These are phyloP conservation scores for Cryptococcus maquisensis DNA, from an alignment of 1,284 basidiomycete genomes.

Conservation along the genomic window DNA sequence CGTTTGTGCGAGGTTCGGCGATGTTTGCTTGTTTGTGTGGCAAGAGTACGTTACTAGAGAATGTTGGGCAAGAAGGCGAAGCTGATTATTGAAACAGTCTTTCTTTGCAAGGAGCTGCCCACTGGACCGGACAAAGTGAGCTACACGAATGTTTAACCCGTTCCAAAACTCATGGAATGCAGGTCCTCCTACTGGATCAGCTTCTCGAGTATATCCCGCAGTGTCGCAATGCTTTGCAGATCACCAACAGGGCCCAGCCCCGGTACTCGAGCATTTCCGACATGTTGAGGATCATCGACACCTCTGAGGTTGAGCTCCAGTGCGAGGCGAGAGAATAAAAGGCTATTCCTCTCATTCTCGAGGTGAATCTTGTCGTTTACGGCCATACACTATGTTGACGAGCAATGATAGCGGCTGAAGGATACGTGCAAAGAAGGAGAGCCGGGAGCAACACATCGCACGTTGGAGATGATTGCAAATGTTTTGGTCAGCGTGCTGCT, in stretches of 20 bases:
- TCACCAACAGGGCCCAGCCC: neutral
- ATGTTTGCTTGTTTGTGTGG: constrained; percentile 9
- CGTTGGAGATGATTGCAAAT: constrained; percentile 5
- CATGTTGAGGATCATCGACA: constrained; percentile 3
- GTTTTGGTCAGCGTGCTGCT: constrained; percentile 3
- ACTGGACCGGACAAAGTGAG: constrained; percentile 1
- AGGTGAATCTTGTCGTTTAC: neutral
- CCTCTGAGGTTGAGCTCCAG: constrained; percentile 5
- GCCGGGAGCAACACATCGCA: neutral
- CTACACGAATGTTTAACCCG: neutral
- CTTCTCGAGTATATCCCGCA: constrained; percentile 1
- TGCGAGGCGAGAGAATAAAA: constrained; percentile 5
- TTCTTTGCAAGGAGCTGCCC: constrained; percentile 2
- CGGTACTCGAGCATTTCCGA: neutral
- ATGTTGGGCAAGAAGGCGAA: neutral
- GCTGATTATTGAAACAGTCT: neutral
- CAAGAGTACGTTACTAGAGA: neutral
- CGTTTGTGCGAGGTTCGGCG: neutral
- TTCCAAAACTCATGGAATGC: neutral
- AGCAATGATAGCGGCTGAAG: neutral
- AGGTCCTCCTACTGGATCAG: neutral
- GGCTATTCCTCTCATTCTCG: neutral
- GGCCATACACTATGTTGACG: neutral
- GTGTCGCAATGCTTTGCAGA: neutral
- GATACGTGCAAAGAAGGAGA: neutral